phyloP scores from a whole-genome alignment of 2,329 filamentous ascomycete genomes.

The Xylariaceae sp. region DNA sequence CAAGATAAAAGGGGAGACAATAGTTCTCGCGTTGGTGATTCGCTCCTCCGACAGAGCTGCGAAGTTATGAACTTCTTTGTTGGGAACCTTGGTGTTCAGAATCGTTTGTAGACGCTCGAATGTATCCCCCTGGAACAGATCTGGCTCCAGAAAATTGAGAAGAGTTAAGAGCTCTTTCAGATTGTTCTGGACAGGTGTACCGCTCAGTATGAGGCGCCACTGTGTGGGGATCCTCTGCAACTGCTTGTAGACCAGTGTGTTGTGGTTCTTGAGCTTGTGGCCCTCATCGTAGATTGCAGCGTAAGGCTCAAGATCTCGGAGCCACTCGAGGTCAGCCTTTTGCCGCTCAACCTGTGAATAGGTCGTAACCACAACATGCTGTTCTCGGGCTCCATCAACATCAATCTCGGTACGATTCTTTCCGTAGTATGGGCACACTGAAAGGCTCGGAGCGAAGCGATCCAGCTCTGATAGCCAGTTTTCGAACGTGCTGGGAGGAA shows the following conservation, averaged over 20 bases:
- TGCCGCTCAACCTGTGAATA: slow-evolving; percentile 51
- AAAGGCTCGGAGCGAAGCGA: slow-evolving; percentile 72
- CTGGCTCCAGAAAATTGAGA: slow-evolving; percentile 87
- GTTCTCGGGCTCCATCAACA: slow-evolving; percentile 56
- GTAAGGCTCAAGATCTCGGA: slow-evolving; percentile 41
- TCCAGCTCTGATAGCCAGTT: slow-evolving; percentile 93
- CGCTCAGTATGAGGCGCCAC: slow-evolving; percentile 83
- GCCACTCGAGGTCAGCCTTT: slow-evolving; percentile 40
- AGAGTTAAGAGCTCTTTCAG: slow-evolving; percentile 85
- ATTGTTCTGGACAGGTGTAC: slow-evolving; percentile 92
- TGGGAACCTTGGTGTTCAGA: slow-evolving; percentile 86
- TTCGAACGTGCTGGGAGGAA: slow-evolving; percentile 87
- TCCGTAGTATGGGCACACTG: slow-evolving; percentile 60
- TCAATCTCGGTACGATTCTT: slow-evolving; percentile 56
- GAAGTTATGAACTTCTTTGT: slow-evolving; percentile 70
- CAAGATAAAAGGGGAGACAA: slow-evolving; percentile 91
- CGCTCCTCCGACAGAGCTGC: slow-evolving; percentile 81
- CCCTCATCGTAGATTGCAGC: slow-evolving; percentile 84
- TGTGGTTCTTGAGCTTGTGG: slow-evolving; percentile 83
- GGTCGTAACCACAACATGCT: slow-evolving; percentile 55
- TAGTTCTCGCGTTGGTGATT: slow-evolving; percentile 78
- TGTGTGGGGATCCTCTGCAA: slow-evolving; percentile 67
- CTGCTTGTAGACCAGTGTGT: slow-evolving; percentile 72
- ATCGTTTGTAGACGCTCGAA: slow-evolving; percentile 76
- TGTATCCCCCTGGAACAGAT: slow-evolving; percentile 63